Conservation (phyloP, 1,284 basidiomycete genomes). For the Rhodotorula sp. region DNA sequence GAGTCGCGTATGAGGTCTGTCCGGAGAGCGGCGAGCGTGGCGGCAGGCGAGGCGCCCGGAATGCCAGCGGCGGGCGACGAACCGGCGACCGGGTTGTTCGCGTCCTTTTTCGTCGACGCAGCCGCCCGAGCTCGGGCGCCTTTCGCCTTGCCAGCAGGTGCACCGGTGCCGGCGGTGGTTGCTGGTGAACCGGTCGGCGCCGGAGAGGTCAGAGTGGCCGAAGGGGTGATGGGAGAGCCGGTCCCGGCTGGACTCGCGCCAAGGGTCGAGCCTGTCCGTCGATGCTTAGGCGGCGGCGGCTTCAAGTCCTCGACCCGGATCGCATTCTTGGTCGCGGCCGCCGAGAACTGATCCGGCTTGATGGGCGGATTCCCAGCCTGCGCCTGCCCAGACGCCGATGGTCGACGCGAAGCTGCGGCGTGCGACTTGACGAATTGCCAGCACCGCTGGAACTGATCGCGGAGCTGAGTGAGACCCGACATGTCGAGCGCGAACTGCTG, state of each 20-base stretch:
- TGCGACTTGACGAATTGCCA: conserved; percentile 39
- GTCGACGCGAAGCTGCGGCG: background rate
- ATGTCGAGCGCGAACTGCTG: conserved; percentile 40
- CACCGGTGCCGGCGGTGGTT: background rate
- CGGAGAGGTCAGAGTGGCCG: conserved; percentile 12
- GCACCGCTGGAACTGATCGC: conserved; percentile 40
- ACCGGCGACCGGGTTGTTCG: background rate
- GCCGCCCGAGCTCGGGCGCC: background rate
- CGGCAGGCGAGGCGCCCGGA: conserved; percentile 8
- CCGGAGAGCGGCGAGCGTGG: conserved; percentile 13
- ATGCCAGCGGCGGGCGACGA: conserved; percentile 1
- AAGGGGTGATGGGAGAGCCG: conserved; percentile 37
- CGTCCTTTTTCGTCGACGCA: conserved; percentile 18
- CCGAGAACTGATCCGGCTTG: conserved; percentile 29
- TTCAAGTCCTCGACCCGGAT: conserved; percentile 41
- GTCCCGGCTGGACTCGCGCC: conserved; percentile 25
- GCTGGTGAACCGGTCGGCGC: conserved; percentile 7
- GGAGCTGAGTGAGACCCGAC: conserved; percentile 34
- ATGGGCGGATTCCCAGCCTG: background rate
- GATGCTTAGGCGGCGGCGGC: conserved; percentile 42
- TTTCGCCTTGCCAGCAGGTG: background rate
- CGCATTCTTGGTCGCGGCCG: conserved; percentile 36
- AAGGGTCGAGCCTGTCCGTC: conserved; percentile 26
- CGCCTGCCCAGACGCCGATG: background rate
- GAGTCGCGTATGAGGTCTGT: conserved; percentile 27